Percentiles rank a stretch among this genome's conserved stretches.
These are phyloP conservation scores for Fusarium guadeloupense DNA, from an alignment of 2,329 filamentous ascomycete genomes.

Conservation along the genomic window DNA sequence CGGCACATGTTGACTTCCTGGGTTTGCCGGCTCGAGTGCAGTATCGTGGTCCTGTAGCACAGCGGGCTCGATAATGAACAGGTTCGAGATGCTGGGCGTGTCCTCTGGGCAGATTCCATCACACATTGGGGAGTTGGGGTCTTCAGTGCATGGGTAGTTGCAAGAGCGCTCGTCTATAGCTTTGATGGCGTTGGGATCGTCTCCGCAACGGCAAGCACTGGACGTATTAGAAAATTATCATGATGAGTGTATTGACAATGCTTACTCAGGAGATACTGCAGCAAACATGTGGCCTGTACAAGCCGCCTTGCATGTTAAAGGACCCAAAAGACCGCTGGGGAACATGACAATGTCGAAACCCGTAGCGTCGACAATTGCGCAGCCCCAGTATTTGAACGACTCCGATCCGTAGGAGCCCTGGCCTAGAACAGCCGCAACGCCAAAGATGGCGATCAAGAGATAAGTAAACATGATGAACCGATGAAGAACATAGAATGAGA, in stretches of 20 bases:
- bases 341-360: conserved; percentile 27
- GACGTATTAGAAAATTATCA: conserved; percentile 4
- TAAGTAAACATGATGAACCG: conserved; percentile 35
- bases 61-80: conserved; percentile 43
- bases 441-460: conserved; percentile 37
- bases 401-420: conserved; percentile 28
- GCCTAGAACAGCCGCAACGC: conserved; percentile 18
- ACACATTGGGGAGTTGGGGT: conserved; percentile 45
- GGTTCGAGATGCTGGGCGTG: conserved; percentile 44
- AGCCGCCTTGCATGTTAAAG: conserved; percentile 31
- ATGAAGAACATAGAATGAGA: not conserved
- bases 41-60: conserved; percentile 11
- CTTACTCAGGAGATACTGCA: conserved; percentile 46
- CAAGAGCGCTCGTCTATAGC: conserved; percentile 45
- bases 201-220: conserved; percentile 50
- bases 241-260: not conserved
- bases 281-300: conserved; percentile 35
- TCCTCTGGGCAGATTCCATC: conserved; percentile 46
- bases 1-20: conserved; percentile 4
- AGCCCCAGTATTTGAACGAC: conserved; percentile 40
- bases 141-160: conserved; percentile 45
- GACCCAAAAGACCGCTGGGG: conserved; percentile 27
- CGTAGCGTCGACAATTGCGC: conserved; percentile 30
- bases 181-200: conserved; percentile 44
- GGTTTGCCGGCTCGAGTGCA: conserved; percentile 7